Conservation (phyloP, 2,329 filamentous ascomycete species). For the Nemania sp. region DNA sequence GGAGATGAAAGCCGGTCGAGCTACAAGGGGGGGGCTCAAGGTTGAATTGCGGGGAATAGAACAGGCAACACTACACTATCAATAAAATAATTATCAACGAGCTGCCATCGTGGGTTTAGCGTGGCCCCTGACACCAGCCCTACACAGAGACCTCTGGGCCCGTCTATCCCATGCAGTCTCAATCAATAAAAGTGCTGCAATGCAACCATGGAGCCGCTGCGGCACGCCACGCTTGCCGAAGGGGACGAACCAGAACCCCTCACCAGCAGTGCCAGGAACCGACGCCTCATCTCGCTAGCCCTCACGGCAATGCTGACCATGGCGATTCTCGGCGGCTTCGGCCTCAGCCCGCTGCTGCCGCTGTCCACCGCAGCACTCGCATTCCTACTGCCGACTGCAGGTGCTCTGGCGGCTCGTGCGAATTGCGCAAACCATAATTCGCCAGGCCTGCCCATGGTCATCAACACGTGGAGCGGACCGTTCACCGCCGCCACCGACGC, state of each 20-base stretch:
- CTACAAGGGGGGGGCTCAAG: neutral
- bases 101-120: slow-evolving; percentile 18
- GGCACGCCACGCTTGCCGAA: neutral
- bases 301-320: slow-evolving; percentile 23
- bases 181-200: slow-evolving; percentile 19
- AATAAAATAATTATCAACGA: neutral
- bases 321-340: slow-evolving; percentile 14
- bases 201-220: slow-evolving; percentile 20
- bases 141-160: neutral
- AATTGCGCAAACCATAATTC: slow-evolving; percentile 32
- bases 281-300: slow-evolving; percentile 19
- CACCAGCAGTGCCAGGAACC: slow-evolving; percentile 7
- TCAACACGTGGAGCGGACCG: slow-evolving; percentile 60
- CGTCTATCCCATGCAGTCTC: neutral
- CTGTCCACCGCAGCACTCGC: slow-evolving; percentile 15
- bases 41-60: slow-evolving; percentile 5
- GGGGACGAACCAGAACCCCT: slow-evolving; percentile 13
- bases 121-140: neutral
- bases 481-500: slow-evolving; percentile 58
- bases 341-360: slow-evolving; percentile 25
- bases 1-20: neutral
- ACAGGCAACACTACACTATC: no score
- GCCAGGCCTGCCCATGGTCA: slow-evolving; percentile 52
- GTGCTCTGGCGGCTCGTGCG: slow-evolving; percentile 5
- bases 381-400: slow-evolving; percentile 21